Base-by-base conservation (phyloP, 352 stramenopile species). In the Peronospora destructor region DNA sequence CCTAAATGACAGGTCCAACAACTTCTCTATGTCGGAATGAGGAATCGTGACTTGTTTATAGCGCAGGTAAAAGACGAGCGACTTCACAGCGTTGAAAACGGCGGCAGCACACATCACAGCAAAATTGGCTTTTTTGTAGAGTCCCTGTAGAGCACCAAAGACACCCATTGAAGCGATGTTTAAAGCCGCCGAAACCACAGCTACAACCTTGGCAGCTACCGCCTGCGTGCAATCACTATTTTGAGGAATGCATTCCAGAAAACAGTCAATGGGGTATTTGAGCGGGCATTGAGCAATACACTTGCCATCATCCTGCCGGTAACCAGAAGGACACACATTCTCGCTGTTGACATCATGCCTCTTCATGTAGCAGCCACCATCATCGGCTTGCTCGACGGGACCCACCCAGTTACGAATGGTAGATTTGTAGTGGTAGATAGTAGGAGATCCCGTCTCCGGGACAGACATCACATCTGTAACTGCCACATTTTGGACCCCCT, bases 231-330 rank as follows among this genome's bases (percentile, higher is more conserved):
- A 76, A 25, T 76, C 66, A 21, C 8, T 11, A 17, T 65, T 76
- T 19, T 73, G 66, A 41, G 66, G 63, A 39, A 76, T 57, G 23
- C 66, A 76, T 39, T 76, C 42, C 45, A 46, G 47, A 37, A 53
- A 47, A 46, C 66, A 76, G 3, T 65, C 53, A 4, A 76, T 26
- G 2, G 66, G 66, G 48, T 73, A 76, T 17, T 56, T 41, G 7
- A 76, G 42, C 0, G 74, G 74, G 9, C 74, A 85, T 43, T 83
- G 56, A 0, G 68, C 60, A 42, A 72, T 58, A 40, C 73, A 82
- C 4, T 60, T 59, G 37, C 71, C 43, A 1, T 74, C 69, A 39
- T 78, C 53, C 28, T 61, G 68, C 34, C 71, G 60, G 43, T 73
- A 84, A 17, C 73, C 70, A 0, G 50, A 44, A 8, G 66, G 64